phyloP scores from a whole-genome alignment of 805 yeast genomes.

The Zygoascus ofunaensis region DNA sequence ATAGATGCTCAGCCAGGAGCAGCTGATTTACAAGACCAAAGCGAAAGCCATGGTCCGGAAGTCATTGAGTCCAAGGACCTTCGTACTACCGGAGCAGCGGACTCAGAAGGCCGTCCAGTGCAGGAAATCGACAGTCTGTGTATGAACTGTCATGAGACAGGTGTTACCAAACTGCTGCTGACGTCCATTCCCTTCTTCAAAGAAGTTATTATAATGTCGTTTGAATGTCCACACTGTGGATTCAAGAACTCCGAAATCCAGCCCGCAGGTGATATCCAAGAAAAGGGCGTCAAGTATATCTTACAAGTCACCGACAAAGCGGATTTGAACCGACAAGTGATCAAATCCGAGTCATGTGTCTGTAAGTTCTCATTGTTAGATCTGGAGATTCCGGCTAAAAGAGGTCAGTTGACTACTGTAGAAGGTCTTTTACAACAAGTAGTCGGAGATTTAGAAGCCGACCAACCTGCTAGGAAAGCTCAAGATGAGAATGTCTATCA shows the following conservation, averaged over 20 bases:
- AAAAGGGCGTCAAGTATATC: slow-evolving; percentile 69
- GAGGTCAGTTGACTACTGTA: slow-evolving; percentile 86
- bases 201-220: slow-evolving; percentile 88
- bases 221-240: slow-evolving; percentile 91
- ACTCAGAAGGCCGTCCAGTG: slow-evolving; percentile 85
- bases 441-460: slow-evolving; percentile 67
- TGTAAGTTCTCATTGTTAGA: slow-evolving; percentile 77
- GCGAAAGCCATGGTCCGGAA: slow-evolving; percentile 8
- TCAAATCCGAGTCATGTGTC: slow-evolving; percentile 79
- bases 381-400: slow-evolving; percentile 89
- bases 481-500: slow-evolving; percentile 65
- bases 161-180: slow-evolving; percentile 71
- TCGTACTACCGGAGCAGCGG: slow-evolving; percentile 64
- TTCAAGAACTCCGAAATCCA: slow-evolving; percentile 87
- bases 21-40: too few relatives aligned
- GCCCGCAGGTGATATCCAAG: slow-evolving; percentile 89
- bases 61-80: slow-evolving; percentile 27
- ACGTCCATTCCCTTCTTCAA: slow-evolving; percentile 88
- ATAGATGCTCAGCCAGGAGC: slow-evolving; percentile 27
- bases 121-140: slow-evolving; percentile 93
- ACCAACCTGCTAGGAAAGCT: slow-evolving; percentile 71
- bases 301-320: slow-evolving; percentile 56
- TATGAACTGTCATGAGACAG: slow-evolving; percentile 88
- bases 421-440: slow-evolving; percentile 85
- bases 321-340: slow-evolving; percentile 84